phyloP scores from a whole-genome alignment of 306 rosid genomes.

The Macrotyloma uniflorum region DNA sequence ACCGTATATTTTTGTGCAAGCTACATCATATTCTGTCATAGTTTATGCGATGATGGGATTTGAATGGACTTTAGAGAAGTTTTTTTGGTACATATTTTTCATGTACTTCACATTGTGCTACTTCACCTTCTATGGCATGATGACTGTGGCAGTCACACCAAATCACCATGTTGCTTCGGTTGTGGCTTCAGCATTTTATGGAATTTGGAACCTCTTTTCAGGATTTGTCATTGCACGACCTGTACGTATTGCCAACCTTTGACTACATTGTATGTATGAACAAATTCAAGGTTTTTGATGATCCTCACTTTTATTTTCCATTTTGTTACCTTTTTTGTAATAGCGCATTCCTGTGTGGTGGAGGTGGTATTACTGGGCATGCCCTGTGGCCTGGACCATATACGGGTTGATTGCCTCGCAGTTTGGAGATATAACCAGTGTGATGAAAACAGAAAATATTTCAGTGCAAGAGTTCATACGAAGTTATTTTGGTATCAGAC shows the following conservation, averaged over 20 bases:
- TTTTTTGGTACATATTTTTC: slow-evolving; percentile 78
- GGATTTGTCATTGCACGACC: slow-evolving; percentile 71
- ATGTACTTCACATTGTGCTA: slow-evolving; percentile 73
- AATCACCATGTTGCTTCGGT: slow-evolving; percentile 69
- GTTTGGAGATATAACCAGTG: slow-evolving; percentile 49
- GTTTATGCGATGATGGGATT: slow-evolving; percentile 88
- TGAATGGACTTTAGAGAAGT: slow-evolving; percentile 57
- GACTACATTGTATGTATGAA: background rate
- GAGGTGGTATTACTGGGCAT: slow-evolving; percentile 84
- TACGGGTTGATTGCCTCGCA: slow-evolving; percentile 80
- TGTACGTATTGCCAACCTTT: slow-evolving; percentile 47
- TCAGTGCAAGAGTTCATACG: slow-evolving; percentile 48
- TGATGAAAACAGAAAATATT: slow-evolving; percentile 27
- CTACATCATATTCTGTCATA: slow-evolving; percentile 54
- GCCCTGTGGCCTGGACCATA: slow-evolving; percentile 82
- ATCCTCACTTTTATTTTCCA: background rate
- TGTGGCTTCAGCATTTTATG: slow-evolving; percentile 68
- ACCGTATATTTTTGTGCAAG: slow-evolving; percentile 67
- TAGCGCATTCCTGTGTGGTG: slow-evolving; percentile 72
- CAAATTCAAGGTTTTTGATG: background rate
- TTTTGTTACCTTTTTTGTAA: background rate
- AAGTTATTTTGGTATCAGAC: slow-evolving; percentile 48
- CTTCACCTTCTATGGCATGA: slow-evolving; percentile 88
- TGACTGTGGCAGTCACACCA: slow-evolving; percentile 80
- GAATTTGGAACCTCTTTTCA: slow-evolving; percentile 78